phyloP scores from a whole-genome alignment of 345 rosid species.

The Angophora floribunda region DNA sequence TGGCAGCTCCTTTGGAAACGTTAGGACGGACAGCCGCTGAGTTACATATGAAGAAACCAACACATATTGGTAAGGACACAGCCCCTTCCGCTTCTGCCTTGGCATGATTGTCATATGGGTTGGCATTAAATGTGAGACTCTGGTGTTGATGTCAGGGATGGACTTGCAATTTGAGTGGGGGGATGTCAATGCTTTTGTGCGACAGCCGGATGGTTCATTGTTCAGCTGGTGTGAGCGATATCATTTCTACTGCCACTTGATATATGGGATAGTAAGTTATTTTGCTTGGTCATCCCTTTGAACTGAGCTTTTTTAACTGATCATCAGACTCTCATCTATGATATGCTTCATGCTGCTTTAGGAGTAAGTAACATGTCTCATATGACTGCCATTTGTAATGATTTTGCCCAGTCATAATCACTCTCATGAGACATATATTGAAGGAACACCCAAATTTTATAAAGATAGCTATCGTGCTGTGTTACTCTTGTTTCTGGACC shows the following conservation, averaged over 20 bases:
- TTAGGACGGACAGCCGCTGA: slow-evolving; percentile 69
- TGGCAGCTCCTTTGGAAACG: slow-evolving; percentile 58
- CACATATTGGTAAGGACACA: slow-evolving; percentile 44
- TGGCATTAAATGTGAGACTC: background rate
- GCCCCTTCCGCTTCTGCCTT: background rate
- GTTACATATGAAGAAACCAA: slow-evolving; percentile 72
- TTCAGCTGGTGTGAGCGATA: slow-evolving; percentile 94
- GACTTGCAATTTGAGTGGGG: slow-evolving; percentile 89
- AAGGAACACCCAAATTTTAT: background rate
- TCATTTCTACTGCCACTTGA: slow-evolving; percentile 57
- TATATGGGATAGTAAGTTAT: slow-evolving; percentile 58
- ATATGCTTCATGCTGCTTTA: background rate
- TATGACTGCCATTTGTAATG: background rate
- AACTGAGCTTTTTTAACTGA: background rate
- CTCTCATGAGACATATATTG: background rate
- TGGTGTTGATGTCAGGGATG: slow-evolving; percentile 48
- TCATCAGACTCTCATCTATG: background rate
- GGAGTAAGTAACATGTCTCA: background rate
- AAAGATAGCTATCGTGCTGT: background rate
- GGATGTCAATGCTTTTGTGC: slow-evolving; percentile 59
- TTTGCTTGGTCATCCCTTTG: background rate
- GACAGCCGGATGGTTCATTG: slow-evolving; percentile 75
- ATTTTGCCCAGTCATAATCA: background rate
- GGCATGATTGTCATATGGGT: background rate
- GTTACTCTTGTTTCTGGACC: background rate